Base-by-base conservation (phyloP, 352 stramenopile species). In the Globisporangium cystogenes region DNA sequence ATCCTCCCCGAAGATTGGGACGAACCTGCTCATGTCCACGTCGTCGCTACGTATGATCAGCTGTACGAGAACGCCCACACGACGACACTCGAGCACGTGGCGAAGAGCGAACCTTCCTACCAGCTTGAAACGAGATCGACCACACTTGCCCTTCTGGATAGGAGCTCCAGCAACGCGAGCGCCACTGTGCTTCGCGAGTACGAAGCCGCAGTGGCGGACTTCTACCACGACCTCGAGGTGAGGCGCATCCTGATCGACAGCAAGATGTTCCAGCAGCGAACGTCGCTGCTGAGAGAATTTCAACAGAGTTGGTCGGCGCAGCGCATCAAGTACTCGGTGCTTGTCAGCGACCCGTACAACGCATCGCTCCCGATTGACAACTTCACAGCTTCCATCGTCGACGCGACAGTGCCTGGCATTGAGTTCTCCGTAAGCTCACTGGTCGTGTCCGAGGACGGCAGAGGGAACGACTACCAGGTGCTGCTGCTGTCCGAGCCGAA, bases 381-480 rank as follows among this genome's bases (percentile, higher is more conserved):
- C 18, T 24, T 75, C 11, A 15, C 33, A 0, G 52, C 75, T 0
- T 39, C 49, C 1, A 71, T 92, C 27, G 60, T 74, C 26, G 77
- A 88, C 41, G 44, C 71, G 18, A 86, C 67, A 1, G 57, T 89
- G 1, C 74, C 82, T 1, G 74, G 73, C 0, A 72, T 92, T 26
- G 68, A 87, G 46, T 85, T 89, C n/a, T 92, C 82, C 1, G 75
- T 78, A 0, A 72, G 45, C 20, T 87, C 78, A 4, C 48, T 92
- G 10, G 67, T 68, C 10, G 75, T 92, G 2, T 86, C 78, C 0
- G 82, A 92, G 52, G 64, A 74, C 1, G 82, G 82, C 0, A 74
- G 76, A 39, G 76, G 66, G 3, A 89, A 89, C 29, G 75, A 90
- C 48, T 92, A 87, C 48, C 78, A 92, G 51, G 69, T 90, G 10